Evolutionary conservation across 1,284 basidiomycete genomes (phyloP).

Genomic region (Malassezia arunalokei): DNA sequence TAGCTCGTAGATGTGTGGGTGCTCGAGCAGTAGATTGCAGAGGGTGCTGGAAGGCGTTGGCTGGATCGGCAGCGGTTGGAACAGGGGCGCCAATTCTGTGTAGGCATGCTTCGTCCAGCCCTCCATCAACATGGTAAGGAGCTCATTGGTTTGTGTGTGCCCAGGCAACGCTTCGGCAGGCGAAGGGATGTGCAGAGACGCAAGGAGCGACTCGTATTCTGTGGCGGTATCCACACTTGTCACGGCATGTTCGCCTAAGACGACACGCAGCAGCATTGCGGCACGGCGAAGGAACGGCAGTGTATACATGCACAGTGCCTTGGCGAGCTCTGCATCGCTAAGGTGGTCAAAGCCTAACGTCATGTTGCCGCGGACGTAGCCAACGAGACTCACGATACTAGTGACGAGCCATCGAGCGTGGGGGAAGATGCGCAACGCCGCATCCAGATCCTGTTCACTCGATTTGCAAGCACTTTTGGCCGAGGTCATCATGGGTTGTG

Average conservation of each 20-base stretch:
- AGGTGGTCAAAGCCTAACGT: constrained; percentile 43
- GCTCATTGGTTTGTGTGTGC: constrained; percentile 32
- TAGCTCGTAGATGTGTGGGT: constrained; percentile 72
- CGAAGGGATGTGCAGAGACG: constrained; percentile 26
- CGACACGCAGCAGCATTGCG: constrained; percentile 68
- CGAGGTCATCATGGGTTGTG: constrained; percentile 32
- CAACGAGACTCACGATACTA: constrained; percentile 41
- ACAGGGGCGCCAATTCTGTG: constrained; percentile 36
- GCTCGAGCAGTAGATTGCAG: constrained; percentile 56
- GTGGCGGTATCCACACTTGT: not conserved
- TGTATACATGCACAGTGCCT: constrained; percentile 74
- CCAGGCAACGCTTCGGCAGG: constrained; percentile 33
- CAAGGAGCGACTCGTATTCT: constrained; percentile 35
- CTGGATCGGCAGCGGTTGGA: constrained; percentile 40
- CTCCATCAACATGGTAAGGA: constrained; percentile 39
- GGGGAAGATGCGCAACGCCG: constrained; percentile 24
- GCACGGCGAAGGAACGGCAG: constrained; percentile 85
- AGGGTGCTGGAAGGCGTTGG: constrained; percentile 11
- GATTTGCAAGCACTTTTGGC: constrained; percentile 19
- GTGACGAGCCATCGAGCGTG: constrained; percentile 42
- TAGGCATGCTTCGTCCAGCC: constrained; percentile 46
- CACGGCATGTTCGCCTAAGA: constrained; percentile 37
- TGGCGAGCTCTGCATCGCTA: constrained; percentile 54
- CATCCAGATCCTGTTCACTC: not conserved
- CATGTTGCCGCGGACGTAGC: constrained; percentile 44